Evolutionary conservation across 208 protist species (phyloP).

Genomic region (Wallacemonas rigidus): DNA sequence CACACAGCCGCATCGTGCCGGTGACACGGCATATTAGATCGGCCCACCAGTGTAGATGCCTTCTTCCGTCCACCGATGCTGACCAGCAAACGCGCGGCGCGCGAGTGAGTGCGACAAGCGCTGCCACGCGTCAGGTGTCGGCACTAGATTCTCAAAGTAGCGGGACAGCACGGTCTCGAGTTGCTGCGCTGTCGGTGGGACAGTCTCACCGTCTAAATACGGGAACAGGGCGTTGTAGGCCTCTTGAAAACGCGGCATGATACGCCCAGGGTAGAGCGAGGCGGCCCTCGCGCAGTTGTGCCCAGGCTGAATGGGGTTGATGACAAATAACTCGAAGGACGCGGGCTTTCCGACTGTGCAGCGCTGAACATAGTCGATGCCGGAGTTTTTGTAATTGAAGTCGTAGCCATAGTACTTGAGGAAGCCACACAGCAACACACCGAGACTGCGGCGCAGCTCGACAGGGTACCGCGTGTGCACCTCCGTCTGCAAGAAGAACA

Average conservation of each 20-base stretch:
- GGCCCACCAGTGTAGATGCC: conserved; percentile 63
- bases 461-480: conserved; percentile 35
- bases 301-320: conserved; percentile 68
- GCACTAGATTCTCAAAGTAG: conserved; percentile 27
- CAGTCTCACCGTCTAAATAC: conserved; percentile 25
- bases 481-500: conserved; percentile 72
- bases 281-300: conserved; percentile 74
- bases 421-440: conserved; percentile 63
- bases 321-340: conserved; percentile 52
- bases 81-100: not conserved
- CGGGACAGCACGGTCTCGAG: conserved; percentile 19
- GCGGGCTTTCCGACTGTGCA: conserved; percentile 52
- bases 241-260: conserved; percentile 56
- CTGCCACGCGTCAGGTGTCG: conserved; percentile 11
- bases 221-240: conserved; percentile 32
- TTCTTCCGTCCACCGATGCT: conserved; percentile 61
- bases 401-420: conserved; percentile 73
- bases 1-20: no score
- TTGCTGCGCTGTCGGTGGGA: not conserved
- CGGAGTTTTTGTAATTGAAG: conserved; percentile 54
- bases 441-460: conserved; percentile 51
- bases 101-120: not conserved
- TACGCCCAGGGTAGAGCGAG: conserved; percentile 37
- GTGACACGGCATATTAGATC: not conserved
- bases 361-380: conserved; percentile 69